Base-by-base conservation (phyloP, 2,329 filamentous ascomycete species). In the Aspergillus aculeatus region DNA sequence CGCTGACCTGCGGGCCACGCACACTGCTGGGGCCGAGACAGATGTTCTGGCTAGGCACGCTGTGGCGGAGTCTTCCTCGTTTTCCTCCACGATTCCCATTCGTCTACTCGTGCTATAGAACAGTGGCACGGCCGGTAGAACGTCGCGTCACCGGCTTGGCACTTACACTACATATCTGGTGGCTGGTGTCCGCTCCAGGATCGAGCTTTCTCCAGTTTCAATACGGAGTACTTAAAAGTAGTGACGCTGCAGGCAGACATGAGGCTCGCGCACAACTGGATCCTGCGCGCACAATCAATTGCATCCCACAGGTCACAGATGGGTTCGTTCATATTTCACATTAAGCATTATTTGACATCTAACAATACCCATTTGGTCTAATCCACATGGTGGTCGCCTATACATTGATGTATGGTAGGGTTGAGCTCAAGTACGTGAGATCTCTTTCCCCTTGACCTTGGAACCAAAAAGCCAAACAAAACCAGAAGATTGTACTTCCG, bases 311-410 rank as follows among this genome's bases (percentile, higher is more conserved):
- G 9, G 53, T 26, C 3, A 7, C 19, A 19, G 5, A 44, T n/a
- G 54, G 51, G 26, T 56, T 58, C 47, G 24, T 60, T 55, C 35
- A 60, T 56, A 63, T 63, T 67, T 66, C 61, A 65, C 60, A 70
- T 69, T 68, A 68, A 66, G 50, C 63, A 69, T 69, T 69, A 66
- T 32, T 58, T 23, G 59, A 59, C 55, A 53, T 65, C 47, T 62
- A 62, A 56, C 52, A 51, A 59, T 59, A 56, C 51, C 23, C 54
- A 56, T 24, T 59, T 48, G 38, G 23, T 41, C 56, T 26, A 57
- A 47, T 26, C 47, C 50, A 51, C 49, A 62, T 38, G 51, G 38
- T 41, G 47, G 44, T 35, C 50, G 32, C 50, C 52, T 57, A 35
- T 62, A 57, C 61, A 60, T 57, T 21, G 41, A 31, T 23, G 47